Evolutionary conservation across 139 green algal species (phyloP).

Genomic region (Tetraselmis striata): DNA sequence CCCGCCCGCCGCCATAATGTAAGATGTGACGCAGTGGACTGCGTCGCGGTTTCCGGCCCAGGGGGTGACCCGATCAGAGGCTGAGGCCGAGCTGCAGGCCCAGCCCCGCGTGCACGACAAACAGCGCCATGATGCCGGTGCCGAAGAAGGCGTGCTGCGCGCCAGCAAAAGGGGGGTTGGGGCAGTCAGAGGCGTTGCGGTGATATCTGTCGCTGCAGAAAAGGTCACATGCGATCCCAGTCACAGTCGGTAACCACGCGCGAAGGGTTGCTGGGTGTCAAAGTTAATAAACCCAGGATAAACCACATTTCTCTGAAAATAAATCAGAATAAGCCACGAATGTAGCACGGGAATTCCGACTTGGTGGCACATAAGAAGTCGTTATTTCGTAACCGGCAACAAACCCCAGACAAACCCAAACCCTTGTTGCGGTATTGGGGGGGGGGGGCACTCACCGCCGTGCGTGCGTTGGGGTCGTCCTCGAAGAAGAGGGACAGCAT

Average conservation of each 20-base stretch:
- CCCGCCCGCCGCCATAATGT: too few relatives aligned
- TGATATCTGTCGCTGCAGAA: neutral
- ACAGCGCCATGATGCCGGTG: slow-evolving; percentile 61
- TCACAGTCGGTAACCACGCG: too few relatives aligned
- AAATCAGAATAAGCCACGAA: neutral
- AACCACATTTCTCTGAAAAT: too few relatives aligned
- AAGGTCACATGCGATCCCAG: too few relatives aligned
- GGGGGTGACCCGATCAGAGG: slow-evolving; percentile 37
- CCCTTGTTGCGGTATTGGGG: too few relatives aligned
- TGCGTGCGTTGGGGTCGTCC: slow-evolving; percentile 32
- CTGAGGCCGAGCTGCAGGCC: slow-evolving; percentile 70
- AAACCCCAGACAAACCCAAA: too few relatives aligned
- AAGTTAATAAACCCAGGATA: too few relatives aligned
- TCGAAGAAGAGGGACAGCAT: slow-evolving; percentile 63
- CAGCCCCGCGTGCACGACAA: slow-evolving; percentile 60
- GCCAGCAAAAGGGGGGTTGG: neutral
- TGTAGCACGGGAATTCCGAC: too few relatives aligned
- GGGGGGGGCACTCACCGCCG: too few relatives aligned
- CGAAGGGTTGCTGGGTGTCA: neutral
- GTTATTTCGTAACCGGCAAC: too few relatives aligned
- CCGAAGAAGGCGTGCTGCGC: slow-evolving; percentile 68
- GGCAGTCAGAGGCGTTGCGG: neutral
- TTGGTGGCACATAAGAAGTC: too few relatives aligned
- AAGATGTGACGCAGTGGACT: too few relatives aligned
- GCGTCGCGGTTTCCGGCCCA: slow-evolving; percentile 1